These are phyloP conservation scores for Tuber aestivum DNA, from an alignment of 495 filamentous ascomycete species.

Conservation along the genomic window DNA sequence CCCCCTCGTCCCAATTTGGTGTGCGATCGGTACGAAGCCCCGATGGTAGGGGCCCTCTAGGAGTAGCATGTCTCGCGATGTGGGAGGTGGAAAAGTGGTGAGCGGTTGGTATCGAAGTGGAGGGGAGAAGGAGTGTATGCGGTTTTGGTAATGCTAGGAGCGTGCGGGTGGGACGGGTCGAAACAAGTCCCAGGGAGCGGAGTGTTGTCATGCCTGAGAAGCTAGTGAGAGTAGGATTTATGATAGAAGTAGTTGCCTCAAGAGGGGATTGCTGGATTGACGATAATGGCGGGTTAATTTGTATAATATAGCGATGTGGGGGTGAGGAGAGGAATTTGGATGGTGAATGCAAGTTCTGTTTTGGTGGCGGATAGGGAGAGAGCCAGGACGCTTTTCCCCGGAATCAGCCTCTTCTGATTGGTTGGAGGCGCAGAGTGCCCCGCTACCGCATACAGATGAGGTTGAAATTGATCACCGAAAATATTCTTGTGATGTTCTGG, in stretches of 20 bases:
- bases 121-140: slow-evolving; percentile 6
- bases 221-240: neutral
- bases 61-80: slow-evolving; percentile 15
- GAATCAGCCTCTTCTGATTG: neutral
- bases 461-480: neutral
- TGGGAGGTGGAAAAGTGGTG: slow-evolving; percentile 23
- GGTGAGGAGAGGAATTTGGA: slow-evolving; percentile 10
- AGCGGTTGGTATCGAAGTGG: neutral
- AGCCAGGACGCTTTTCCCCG: neutral
- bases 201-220: slow-evolving; percentile 23
- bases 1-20: slow-evolving; percentile 58
- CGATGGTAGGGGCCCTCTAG: slow-evolving; percentile 12
- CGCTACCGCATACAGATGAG: neutral
- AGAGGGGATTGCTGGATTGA: slow-evolving; percentile 5
- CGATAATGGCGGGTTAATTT: neutral
- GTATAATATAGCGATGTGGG: neutral
- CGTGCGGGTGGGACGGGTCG: slow-evolving; percentile 12
- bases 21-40: slow-evolving; percentile 27
- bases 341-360: slow-evolving; percentile 13
- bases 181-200: slow-evolving; percentile 26
- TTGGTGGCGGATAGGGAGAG: slow-evolving; percentile 9
- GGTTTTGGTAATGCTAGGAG: neutral
- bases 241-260: slow-evolving; percentile 13
- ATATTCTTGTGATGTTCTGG: neutral
- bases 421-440: neutral